phyloP scores from a whole-genome alignment of 2,329 filamentous ascomycete genomes.

The Neopestalotiopsis clavispora region DNA sequence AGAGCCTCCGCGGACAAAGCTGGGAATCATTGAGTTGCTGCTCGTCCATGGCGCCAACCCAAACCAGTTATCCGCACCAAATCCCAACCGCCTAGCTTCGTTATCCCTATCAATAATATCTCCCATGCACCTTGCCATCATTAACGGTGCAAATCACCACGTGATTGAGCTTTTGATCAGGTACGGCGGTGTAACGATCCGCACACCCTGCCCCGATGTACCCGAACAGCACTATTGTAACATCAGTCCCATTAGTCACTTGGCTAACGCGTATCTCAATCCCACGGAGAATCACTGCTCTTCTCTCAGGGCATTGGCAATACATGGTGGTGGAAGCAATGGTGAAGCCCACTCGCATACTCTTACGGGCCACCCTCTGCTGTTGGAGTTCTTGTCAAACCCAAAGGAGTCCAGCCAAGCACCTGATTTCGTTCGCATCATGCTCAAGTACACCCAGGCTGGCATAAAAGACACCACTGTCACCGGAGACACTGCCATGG shows the following conservation, averaged over 20 bases:
- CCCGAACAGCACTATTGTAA: background rate
- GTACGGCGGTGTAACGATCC: background rate
- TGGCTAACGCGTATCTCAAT: background rate
- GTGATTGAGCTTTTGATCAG: conserved; percentile 6
- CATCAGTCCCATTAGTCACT: conserved; percentile 6
- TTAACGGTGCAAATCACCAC: background rate
- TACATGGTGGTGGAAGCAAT: background rate
- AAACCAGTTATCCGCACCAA: background rate
- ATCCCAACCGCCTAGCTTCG: background rate
- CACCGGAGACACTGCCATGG: background rate
- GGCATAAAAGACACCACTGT: background rate
- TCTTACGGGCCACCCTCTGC: conserved; percentile 1
- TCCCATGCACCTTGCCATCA: conserved; percentile 12
- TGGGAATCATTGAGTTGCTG: conserved; percentile 2
- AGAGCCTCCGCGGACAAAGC: background rate
- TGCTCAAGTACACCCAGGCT: background rate
- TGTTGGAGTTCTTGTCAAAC: background rate
- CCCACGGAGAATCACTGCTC: background rate
- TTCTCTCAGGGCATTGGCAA: background rate
- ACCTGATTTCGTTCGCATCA: background rate
- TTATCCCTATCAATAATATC: background rate
- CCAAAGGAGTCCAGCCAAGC: background rate
- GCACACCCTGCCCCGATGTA: background rate
- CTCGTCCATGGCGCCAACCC: conserved; percentile 5
- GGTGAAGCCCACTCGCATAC: conserved; percentile 3